Conservation (phyloP, 129 eudicot species). For the Centaurea solstitialis region DNA sequence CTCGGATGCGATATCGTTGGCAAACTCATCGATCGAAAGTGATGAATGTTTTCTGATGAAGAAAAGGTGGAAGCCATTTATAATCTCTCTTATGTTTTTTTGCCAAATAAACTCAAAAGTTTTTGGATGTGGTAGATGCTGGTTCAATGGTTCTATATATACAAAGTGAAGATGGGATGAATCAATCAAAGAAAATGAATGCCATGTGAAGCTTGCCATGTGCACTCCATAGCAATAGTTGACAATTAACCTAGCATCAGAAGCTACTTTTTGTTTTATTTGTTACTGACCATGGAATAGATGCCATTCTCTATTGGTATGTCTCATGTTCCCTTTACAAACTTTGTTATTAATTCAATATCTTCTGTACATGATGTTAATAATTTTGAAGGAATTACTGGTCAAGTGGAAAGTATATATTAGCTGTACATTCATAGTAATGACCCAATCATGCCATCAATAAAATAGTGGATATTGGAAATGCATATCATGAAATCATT, state of each 20-base stretch:
- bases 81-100: not conserved
- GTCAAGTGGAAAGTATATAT: constrained; percentile 16
- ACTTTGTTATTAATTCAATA: constrained; percentile 24
- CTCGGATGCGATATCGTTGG: constrained; percentile 53
- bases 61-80: constrained; percentile 38
- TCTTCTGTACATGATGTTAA: constrained; percentile 13
- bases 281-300: constrained; percentile 39
- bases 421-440: constrained; percentile 34
- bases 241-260: constrained; percentile 26
- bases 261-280: constrained; percentile 30
- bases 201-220: constrained; percentile 36
- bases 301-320: constrained; percentile 38
- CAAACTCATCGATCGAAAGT: constrained; percentile 55
- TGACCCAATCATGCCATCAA: constrained; percentile 34
- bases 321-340: constrained; percentile 39
- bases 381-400: constrained; percentile 27
- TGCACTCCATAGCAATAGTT: constrained; percentile 23
- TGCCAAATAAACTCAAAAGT: constrained; percentile 3
- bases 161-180: constrained; percentile 25
- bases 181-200: constrained; percentile 15
- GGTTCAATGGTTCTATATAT: constrained; percentile 19
- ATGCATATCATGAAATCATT: constrained; percentile 28
- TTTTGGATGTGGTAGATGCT: constrained; percentile 22
- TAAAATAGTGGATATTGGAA: constrained; percentile 26
- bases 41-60: constrained; percentile 24